Evolutionary conservation across 345 rosid genomes (phyloP), one percentile per base, ranked within the genome.

Genomic region (Brassica incana): DNA sequence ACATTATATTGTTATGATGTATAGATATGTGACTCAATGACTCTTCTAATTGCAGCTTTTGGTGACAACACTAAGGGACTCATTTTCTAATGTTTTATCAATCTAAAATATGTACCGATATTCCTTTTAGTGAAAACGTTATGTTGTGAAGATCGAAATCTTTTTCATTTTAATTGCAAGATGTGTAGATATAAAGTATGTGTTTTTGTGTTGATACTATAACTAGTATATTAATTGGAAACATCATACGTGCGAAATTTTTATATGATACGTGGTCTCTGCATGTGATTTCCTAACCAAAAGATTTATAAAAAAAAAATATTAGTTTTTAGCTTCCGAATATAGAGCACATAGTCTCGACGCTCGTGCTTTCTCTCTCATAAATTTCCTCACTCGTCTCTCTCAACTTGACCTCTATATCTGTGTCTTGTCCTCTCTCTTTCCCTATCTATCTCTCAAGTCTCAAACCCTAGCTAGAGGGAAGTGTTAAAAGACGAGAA

Each of bases 341-440:
- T 66, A 67, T 80, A 73, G 36, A 40, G 9, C 70, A 75, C 27
- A 62, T 43, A 72, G 25, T 82, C 88, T 86, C 87, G 90, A 65
- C 77, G 66, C 43, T 80, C 86, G 87, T 85, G 90, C 82, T 23
- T 8, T 58, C 72, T 69, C 78, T 64, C 73, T 81, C 70, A 73
- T 81, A 78, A 30, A 80, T 77, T 70, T 76, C 61, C 67, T 78
- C 77, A 73, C 23, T 82, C 82, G 80, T 78, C 84, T 83, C 84
- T 69, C 74, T 75, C 76, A 67, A 75, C 75, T 68, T 69, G 65
- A 38, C 87, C 90, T 88, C 93, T 87, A 86, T 89, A 89, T 82
- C 81, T 89, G 88, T 86, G 93, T 83, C 88, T 68, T 74, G 79
- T 35, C 56, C 78, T 65, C 76, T 69, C 73, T 48, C 40, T 79